A percentile compares a stretch with the other conserved stretches of the same genome.
Conservation (phyloP, 2,329 filamentous ascomycete genomes). For the Chaetomiaceae sp. region DNA sequence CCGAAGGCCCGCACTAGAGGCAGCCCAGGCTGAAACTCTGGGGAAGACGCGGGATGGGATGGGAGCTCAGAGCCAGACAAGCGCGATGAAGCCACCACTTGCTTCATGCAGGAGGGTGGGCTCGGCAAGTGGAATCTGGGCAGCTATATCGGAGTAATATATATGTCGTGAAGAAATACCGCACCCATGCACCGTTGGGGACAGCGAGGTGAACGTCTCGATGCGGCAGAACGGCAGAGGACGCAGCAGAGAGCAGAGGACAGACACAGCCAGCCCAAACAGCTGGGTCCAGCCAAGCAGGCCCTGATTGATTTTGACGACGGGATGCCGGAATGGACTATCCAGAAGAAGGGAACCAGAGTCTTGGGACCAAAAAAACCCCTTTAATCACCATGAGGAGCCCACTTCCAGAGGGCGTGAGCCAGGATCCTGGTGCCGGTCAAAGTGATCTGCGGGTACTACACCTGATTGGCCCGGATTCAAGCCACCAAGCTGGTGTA, state of each 20-base stretch:
- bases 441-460: conserved; percentile 1
- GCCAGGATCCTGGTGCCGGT: neutral
- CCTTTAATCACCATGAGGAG: neutral
- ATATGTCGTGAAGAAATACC: conserved; percentile 28
- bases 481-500: conserved; percentile 12
- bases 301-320: neutral
- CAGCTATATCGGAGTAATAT: conserved; percentile 27
- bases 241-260: neutral
- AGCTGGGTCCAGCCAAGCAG: conserved; percentile 21
- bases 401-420: neutral
- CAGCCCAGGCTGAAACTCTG: neutral
- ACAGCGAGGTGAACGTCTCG: neutral
- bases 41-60: conserved; percentile 10
- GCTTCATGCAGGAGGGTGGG: neutral
- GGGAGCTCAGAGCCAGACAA: conserved; percentile 13
- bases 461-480: conserved; percentile 2
- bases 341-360: neutral
- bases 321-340: neutral
- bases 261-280: conserved; percentile 10
- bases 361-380: neutral
- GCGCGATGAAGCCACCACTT: neutral
- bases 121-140: conserved; percentile 13
- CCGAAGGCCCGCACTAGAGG: neutral
- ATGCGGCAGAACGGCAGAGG: neutral
- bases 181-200: conserved; percentile 18